Base-by-base conservation (phyloP, 331 rosid species). In the Malus hybrid region DNA sequence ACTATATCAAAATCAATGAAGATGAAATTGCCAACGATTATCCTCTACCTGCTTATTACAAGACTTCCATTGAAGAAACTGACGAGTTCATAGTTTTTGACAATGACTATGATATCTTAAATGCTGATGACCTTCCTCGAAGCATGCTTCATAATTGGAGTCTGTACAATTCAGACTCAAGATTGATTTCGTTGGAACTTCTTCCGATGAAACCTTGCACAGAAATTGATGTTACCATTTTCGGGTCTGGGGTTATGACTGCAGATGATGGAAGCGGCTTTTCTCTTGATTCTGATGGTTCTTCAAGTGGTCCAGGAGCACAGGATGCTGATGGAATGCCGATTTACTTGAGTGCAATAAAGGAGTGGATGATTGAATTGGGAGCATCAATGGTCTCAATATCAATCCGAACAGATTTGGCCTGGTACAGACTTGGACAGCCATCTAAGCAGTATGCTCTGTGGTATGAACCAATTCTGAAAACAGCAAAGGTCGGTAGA, bases 311-410 rank as follows among this genome's bases (percentile, higher is more conserved):
- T 70, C 71, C 87, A 55, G 93, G 76, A 73, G 82, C 76, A 36
- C 85, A 85, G 69, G 81, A 55, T 76, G 42, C 76, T 22, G 90
- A 88, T 84, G 98, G 98, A 64, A 90, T 94, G 52, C 98, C 98
- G 52, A 86, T 88, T 77, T 94, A 85, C 85, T 82, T 91, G 79
- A 94, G 96, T 83, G 90, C 93, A 18, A 91, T 94, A 74, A 94
- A 91, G 83, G 98, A 94, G 76, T 94, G 98, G 98, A 83, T 91
- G 96, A 88, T 94, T 76, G 98, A 94, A 80, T 90, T 87, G 81
- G 98, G 98, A 3, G 81, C 97, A 14, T 87, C 97, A 46, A 90
- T 94, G 92, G 66, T 94, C 78, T 90, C 88, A 76, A 85, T 91
- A 77, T 92, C 96, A 32, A 86, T 94, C 80, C 89, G 98, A 71